These are phyloP conservation scores for Quercus parvula DNA, from an alignment of 306 rosid species.

Conservation along the genomic window DNA sequence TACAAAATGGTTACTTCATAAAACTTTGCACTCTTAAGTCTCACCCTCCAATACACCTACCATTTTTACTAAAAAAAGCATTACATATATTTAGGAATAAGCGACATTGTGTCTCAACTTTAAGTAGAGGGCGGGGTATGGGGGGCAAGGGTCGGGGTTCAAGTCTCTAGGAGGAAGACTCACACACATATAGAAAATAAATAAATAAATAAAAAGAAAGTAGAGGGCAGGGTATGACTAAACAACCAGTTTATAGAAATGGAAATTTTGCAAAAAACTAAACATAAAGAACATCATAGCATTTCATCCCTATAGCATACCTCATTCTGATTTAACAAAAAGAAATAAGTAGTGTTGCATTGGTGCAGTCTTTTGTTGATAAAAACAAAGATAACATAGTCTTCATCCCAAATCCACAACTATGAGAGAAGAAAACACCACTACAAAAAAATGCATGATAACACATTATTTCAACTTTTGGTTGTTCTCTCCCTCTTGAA, in stretches of 20 bases:
- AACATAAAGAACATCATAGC: background rate
- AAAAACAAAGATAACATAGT: background rate
- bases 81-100: too few relatives aligned
- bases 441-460: constrained; percentile 20
- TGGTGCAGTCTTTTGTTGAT: background rate
- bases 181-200: too few relatives aligned
- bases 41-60: too few relatives aligned
- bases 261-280: background rate
- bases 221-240: background rate
- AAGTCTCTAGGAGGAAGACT: too few relatives aligned
- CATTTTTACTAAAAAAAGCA: too few relatives aligned
- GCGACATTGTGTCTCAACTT: too few relatives aligned
- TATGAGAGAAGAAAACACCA: constrained; percentile 11
- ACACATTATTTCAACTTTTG: constrained; percentile 65
- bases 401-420: background rate
- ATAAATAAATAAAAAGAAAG: background rate
- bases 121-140: too few relatives aligned
- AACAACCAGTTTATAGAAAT: background rate
- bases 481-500: constrained; percentile 58
- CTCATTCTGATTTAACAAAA: background rate
- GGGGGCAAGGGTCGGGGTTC: too few relatives aligned
- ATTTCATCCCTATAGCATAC: background rate
- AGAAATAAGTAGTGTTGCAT: too few relatives aligned
- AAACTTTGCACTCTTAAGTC: too few relatives aligned
- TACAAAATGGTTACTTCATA: too few relatives aligned